A percentile compares a stretch with the other conserved stretches of the same genome.
These are phyloP conservation scores for Cladochytrium replicatum DNA, from an alignment of 192 early-diverging fungal species.

Conservation along the genomic window DNA sequence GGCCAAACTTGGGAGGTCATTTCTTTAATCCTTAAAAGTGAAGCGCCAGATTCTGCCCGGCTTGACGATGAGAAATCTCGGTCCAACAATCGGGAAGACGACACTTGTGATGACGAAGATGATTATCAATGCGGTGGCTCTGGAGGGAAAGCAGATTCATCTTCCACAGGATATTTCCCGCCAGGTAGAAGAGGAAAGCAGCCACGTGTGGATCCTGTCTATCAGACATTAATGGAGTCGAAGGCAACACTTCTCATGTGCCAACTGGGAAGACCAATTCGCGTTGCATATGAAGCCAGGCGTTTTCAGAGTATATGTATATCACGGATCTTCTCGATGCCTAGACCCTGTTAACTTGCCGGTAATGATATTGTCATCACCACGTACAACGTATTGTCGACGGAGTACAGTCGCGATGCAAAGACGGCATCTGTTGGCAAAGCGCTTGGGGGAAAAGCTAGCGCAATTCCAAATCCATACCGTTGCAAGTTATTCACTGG, in stretches of 20 bases:
- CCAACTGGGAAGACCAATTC: constrained; percentile 71
- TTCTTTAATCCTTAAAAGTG: constrained; percentile 23
- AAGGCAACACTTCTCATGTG: constrained; percentile 57
- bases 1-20: constrained; percentile 43
- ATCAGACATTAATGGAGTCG: too few relatives aligned
- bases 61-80: too few relatives aligned
- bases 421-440: constrained; percentile 2
- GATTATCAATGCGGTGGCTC: too few relatives aligned
- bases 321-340: constrained; percentile 45
- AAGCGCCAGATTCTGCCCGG: too few relatives aligned
- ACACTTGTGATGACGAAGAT: too few relatives aligned
- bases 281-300: constrained; percentile 28
- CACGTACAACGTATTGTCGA: constrained; percentile 56
- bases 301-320: constrained; percentile 39
- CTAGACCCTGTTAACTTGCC: constrained; percentile 35
- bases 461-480: constrained; percentile 10
- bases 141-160: too few relatives aligned
- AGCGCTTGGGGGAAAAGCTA: too few relatives aligned
- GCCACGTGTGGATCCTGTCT: too few relatives aligned
- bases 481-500: constrained; percentile 66
- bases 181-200: too few relatives aligned
- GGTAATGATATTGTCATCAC: constrained; percentile 59
- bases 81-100: too few relatives aligned
- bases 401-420: constrained; percentile 33
- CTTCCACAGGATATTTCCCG: too few relatives aligned